Base-by-base conservation (phyloP, 129 eudicot genomes). In the Chrysanthemum lavandulifolium region DNA sequence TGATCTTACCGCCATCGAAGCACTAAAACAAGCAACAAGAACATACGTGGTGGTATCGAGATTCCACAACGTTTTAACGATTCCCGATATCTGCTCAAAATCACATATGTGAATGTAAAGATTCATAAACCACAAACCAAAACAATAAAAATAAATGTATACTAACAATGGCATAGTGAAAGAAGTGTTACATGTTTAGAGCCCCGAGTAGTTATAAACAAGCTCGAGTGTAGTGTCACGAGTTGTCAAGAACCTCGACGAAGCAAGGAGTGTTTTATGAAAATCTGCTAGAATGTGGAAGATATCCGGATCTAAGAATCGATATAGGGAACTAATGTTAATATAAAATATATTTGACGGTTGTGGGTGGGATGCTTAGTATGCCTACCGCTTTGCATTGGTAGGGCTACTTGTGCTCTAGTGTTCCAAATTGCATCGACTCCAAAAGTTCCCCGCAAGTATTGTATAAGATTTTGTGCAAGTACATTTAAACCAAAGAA, bases 281-380 rank as follows among this genome's bases (percentile, higher is more conserved):
- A 97, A 97, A 79, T 97, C 97, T 48, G 97, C 93, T 82, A 94
- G 82, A 79, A 94, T 85, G 50, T 97, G 98, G 60, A 94, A 94
- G 23, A 83, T 73, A 76, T 90, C 96, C 10, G 91, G 59, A 94
- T 81, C 98, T 93, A 47, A 16, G 51, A 4, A 48, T 27, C 36
- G 13, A 15, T 43, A 40, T 55, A 70, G 8, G 23, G 15, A 62
- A 61, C n/a, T 7, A 5, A 4, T 52, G 53, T 71, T 13, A 75
- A 60, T 40, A 57, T 29, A 1, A 18, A n/a, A 50, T 61, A 16
- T 5, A 59, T 6, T 56, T 48, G 13, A 51, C 36, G 8, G 15
- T 60, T n/a, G 69, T 18, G n/a, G 61, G 36, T 25, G 49, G 56
- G 11, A n/a, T n/a, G 6, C 7, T 19, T 31, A 33, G 59, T 45